phyloP scores from a whole-genome alignment of 2,329 filamentous ascomycete species.

The Ceratocystis lukuohia region DNA sequence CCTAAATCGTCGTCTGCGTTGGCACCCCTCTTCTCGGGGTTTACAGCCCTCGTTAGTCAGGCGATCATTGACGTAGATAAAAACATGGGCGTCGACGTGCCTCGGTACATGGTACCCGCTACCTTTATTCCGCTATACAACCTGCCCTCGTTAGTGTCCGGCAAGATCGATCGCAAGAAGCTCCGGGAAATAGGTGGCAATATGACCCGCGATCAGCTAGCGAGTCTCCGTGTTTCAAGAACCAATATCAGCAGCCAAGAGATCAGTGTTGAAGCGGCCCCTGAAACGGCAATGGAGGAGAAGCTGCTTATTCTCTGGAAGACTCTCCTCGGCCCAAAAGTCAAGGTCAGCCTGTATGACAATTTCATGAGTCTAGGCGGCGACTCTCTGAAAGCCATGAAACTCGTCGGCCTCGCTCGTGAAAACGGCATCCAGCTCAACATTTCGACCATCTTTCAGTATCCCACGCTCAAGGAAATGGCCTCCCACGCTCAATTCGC shows the following conservation, averaged over 20 bases:
- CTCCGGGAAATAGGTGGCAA: conserved; percentile 33
- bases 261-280: conserved; percentile 27
- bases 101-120: conserved; percentile 37
- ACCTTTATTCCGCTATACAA: conserved; percentile 33
- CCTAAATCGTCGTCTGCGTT: conserved; percentile 24
- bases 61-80: conserved; percentile 26
- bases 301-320: conserved; percentile 29
- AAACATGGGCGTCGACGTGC: conserved; percentile 27
- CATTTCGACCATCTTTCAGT: conserved; percentile 35
- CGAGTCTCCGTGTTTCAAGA: conserved; percentile 15
- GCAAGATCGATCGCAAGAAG: conserved; percentile 37
- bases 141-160: conserved; percentile 37
- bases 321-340: conserved; percentile 28
- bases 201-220: conserved; percentile 27
- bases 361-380: conserved; percentile 38
- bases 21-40: conserved; percentile 23
- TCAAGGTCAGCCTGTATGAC: conserved; percentile 28
- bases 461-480: conserved; percentile 34
- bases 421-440: conserved; percentile 30
- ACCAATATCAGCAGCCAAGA: conserved; percentile 24
- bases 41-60: conserved; percentile 26
- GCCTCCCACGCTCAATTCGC: conserved; percentile 24
- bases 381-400: conserved; percentile 41
- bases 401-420: conserved; percentile 33
- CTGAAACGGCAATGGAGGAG: conserved; percentile 29